Evolutionary conservation across 1,139 yeast genomes (phyloP).

Genomic region (Candida anutae): DNA sequence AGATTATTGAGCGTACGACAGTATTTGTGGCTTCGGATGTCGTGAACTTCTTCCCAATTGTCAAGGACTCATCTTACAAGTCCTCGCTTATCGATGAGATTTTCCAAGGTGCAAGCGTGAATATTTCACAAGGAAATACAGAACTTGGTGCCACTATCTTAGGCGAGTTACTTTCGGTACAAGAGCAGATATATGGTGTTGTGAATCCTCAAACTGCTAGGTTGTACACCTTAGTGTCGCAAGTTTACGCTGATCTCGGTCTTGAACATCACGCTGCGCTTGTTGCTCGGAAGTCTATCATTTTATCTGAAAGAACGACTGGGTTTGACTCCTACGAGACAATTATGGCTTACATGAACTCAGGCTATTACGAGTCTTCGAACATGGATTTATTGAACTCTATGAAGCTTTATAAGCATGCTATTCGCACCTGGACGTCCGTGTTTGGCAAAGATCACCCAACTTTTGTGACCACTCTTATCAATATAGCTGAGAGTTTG

Average conservation of each 20-base stretch:
- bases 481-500: slow-evolving; percentile 56
- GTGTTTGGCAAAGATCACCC: slow-evolving; percentile 61
- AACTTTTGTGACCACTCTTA: slow-evolving; percentile 55
- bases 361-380: slow-evolving; percentile 65
- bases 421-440: slow-evolving; percentile 48
- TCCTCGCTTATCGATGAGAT: slow-evolving; percentile 71
- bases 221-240: slow-evolving; percentile 58
- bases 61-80: slow-evolving; percentile 63
- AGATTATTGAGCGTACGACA: slow-evolving; percentile 18
- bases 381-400: slow-evolving; percentile 56
- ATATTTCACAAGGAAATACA: slow-evolving; percentile 34
- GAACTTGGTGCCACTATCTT: slow-evolving; percentile 51
- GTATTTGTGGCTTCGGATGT: slow-evolving; percentile 58
- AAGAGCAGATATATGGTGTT: slow-evolving; percentile 79
- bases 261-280: slow-evolving; percentile 53
- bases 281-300: slow-evolving; percentile 64
- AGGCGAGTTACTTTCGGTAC: slow-evolving; percentile 61
- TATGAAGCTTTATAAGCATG: slow-evolving; percentile 54
- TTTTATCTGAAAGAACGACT: slow-evolving; percentile 67
- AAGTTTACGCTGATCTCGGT: slow-evolving; percentile 57
- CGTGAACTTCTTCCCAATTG: slow-evolving; percentile 59
- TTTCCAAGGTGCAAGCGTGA: slow-evolving; percentile 60
- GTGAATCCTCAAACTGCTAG: slow-evolving; percentile 76
- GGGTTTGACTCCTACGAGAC: slow-evolving; percentile 82
- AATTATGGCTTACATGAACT: slow-evolving; percentile 61